Evolutionary conservation across 352 stramenopile genomes (phyloP).

Genomic region (Thalassiosira mediterranea): DNA sequence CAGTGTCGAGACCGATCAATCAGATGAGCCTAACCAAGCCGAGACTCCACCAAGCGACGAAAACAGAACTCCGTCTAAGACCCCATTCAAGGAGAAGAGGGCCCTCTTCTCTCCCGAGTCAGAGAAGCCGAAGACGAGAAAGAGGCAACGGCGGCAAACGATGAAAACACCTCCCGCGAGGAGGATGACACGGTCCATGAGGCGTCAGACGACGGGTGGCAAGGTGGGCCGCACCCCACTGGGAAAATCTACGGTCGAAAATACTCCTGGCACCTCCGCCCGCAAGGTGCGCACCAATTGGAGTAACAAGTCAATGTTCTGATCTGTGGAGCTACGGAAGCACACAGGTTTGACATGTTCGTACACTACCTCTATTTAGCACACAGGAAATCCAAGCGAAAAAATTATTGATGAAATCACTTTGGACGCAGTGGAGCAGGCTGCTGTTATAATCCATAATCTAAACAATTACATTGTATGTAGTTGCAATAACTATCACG

Average conservation of each 20-base stretch:
- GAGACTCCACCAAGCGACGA: conserved; percentile 7
- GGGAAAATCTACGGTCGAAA: neutral
- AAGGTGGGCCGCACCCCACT: neutral
- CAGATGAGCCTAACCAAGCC: neutral
- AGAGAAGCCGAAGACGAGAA: conserved; percentile 1
- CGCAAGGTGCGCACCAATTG: neutral
- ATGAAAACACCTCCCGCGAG: neutral
- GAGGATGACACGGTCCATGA: conserved; percentile 25
- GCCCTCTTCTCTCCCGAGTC: conserved; percentile 17
- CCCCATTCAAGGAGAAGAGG: conserved; percentile 28
- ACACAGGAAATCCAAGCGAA: too few species aligned
- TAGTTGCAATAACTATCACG: too few species aligned
- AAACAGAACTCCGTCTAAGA: conserved; percentile 31
- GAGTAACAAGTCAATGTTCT: too few species aligned
- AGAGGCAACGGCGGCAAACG: neutral
- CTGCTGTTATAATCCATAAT: too few species aligned
- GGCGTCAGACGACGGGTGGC: neutral
- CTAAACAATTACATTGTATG: too few species aligned
- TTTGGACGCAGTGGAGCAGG: too few species aligned
- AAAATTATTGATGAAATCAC: too few species aligned
- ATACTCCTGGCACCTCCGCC: neutral
- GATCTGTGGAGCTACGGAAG: too few species aligned
- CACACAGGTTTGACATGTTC: too few species aligned
- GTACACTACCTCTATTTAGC: too few species aligned
- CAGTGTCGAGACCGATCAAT: neutral